A percentile compares a stretch with the other conserved stretches of the same genome.
Conservation (phyloP, 2,329 filamentous ascomycete species). For the Monosporascus sp. region DNA sequence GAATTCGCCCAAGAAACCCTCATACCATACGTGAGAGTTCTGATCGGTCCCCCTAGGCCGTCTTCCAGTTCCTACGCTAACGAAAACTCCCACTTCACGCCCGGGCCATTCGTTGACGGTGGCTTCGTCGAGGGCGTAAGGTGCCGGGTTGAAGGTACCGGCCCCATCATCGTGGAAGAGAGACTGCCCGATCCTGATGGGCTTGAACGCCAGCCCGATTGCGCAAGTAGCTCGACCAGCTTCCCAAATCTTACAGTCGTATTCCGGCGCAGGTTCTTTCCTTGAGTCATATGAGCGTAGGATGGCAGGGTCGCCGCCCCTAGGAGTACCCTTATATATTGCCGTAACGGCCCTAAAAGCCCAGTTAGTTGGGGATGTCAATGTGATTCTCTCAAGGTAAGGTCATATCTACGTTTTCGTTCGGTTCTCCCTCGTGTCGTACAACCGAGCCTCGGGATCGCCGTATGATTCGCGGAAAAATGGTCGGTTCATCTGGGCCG, state of each 20-base stretch:
- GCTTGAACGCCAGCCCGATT: slow-evolving; percentile 90
- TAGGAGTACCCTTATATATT: slow-evolving; percentile 76
- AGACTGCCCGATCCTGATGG: slow-evolving; percentile 88
- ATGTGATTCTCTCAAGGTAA: slow-evolving; percentile 1
- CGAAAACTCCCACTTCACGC: slow-evolving; percentile 82
- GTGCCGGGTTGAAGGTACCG: slow-evolving; percentile 87
- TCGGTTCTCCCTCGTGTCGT: slow-evolving; percentile 77
- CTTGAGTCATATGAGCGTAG: slow-evolving; percentile 93
- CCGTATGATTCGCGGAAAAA: slow-evolving; percentile 58
- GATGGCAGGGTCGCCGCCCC: slow-evolving; percentile 62
- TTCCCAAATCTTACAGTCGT: slow-evolving; percentile 95
- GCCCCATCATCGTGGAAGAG: slow-evolving; percentile 89
- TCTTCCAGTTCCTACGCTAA: slow-evolving; percentile 93
- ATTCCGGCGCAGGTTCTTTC: slow-evolving; percentile 83
- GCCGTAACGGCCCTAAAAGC: slow-evolving; percentile 81
- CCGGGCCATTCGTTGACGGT: slow-evolving; percentile 92
- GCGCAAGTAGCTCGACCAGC: slow-evolving; percentile 91
- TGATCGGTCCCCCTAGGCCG: slow-evolving; percentile 61
- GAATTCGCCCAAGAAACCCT: slow-evolving; percentile 87
- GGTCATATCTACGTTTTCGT: slow-evolving; percentile 71
- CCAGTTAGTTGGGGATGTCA: slow-evolving; percentile 14
- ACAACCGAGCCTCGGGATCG: slow-evolving; percentile 80
- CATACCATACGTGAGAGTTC: slow-evolving; percentile 81
- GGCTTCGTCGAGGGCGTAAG: slow-evolving; percentile 82
- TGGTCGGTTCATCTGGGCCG: slow-evolving; percentile 49